Evolutionary conservation across 306 rosid species (phyloP).

Genomic region (Cucurbita moschata): DNA sequence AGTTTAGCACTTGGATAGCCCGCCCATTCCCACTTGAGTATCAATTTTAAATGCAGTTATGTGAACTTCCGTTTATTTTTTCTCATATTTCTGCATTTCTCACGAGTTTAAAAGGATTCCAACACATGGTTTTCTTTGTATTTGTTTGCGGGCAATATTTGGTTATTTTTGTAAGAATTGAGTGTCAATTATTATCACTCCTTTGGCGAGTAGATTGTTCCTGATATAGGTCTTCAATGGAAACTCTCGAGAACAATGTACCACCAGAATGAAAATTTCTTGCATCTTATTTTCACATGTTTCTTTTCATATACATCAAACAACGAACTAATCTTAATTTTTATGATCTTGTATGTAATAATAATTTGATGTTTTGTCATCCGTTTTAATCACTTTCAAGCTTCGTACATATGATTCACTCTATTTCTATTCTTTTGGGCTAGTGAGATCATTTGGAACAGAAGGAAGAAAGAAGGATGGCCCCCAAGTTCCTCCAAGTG

Average conservation of each 20-base stretch:
- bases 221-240: neutral
- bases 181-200: neutral
- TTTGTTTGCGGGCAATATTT: neutral
- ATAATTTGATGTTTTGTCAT: neutral
- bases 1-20: neutral
- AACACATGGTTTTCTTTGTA: neutral
- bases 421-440: neutral
- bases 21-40: neutral
- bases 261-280: neutral
- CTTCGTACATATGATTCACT: neutral
- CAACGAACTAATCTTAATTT: neutral
- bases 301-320: neutral
- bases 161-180: neutral
- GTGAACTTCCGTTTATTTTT: neutral
- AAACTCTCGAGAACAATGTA: neutral
- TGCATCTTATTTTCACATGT: neutral
- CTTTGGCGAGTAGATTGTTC: neutral
- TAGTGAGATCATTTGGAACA: constrained; percentile 61
- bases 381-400: neutral
- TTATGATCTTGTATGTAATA: neutral
- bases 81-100: neutral
- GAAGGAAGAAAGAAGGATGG: constrained; percentile 97
- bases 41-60: neutral
- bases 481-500: constrained; percentile 66
- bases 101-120: neutral